Evolutionary conservation across 2,329 filamentous ascomycete species (phyloP).

Genomic region (Endoconidiophora laricicola): DNA sequence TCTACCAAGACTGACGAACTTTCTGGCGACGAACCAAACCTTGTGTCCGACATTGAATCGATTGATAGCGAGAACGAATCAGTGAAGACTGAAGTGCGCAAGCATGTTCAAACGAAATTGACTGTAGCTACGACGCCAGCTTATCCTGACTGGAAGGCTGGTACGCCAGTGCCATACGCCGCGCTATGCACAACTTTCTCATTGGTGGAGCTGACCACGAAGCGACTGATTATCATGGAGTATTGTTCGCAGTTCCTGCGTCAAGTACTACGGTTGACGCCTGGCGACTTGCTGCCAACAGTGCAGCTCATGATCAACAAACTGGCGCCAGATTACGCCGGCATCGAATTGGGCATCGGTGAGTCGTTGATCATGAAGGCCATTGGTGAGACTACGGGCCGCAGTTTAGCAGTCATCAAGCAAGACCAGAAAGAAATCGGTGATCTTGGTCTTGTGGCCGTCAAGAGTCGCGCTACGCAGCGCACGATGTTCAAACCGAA

Average conservation of each 20-base stretch:
- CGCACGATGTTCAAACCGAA: constrained; percentile 98
- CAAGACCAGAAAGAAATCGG: constrained; percentile 92
- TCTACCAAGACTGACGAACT: background rate
- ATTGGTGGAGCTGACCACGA: constrained; percentile 84
- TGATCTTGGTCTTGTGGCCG: constrained; percentile 82
- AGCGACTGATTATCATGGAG: constrained; percentile 72
- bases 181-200: constrained; percentile 91
- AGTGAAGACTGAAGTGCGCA: constrained; percentile 54
- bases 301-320: constrained; percentile 97
- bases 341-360: constrained; percentile 93
- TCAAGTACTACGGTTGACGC: constrained; percentile 85
- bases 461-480: constrained; percentile 88
- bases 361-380: constrained; percentile 98
- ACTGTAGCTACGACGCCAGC: constrained; percentile 52
- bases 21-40: constrained; percentile 11
- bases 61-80: constrained; percentile 48
- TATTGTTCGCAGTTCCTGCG: constrained; percentile 82
- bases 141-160: constrained; percentile 90
- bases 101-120: constrained; percentile 65
- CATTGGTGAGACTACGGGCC: constrained; percentile 84
- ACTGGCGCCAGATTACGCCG: constrained; percentile 87
- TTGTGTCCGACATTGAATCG: constrained; percentile 5
- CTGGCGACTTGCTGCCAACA: constrained; percentile 71
- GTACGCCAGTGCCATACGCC: constrained; percentile 80
- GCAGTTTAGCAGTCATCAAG: constrained; percentile 79